A percentile compares a stretch with the other conserved stretches of the same genome.
phyloP scores from a whole-genome alignment of 2,329 filamentous ascomycete genomes.

The Diaporthe vaccinii region DNA sequence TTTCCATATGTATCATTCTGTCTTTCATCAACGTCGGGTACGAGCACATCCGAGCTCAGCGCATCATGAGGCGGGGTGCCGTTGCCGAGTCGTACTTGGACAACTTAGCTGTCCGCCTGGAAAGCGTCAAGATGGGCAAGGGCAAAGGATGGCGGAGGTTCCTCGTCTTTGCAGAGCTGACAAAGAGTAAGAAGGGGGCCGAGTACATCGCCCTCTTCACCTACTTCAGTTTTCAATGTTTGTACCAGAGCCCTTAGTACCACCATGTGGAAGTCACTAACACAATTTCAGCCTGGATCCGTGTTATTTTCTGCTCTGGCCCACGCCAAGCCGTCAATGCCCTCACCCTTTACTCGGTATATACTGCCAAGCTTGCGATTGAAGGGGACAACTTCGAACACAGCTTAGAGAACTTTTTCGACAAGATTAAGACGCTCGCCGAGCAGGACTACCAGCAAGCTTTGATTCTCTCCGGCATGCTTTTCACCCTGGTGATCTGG shows the following conservation, averaged over 20 bases:
- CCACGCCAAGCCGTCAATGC: conserved; percentile 93
- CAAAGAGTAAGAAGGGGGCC: conserved; percentile 89
- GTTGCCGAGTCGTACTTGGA: conserved; percentile 95
- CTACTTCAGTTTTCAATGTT: conserved; percentile 81
- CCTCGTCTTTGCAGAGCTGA: conserved; percentile 91
- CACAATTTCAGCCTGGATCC: conserved; percentile 77
- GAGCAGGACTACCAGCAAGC: conserved; percentile 82
- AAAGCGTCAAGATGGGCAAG: conserved; percentile 81
- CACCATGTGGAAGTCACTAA: conserved; percentile 38
- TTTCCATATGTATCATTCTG: conserved; percentile 90
- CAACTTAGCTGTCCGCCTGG: conserved; percentile 84
- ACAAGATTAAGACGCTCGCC: conserved; percentile 82
- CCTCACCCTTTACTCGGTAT: conserved; percentile 88
- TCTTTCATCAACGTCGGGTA: conserved; percentile 87
- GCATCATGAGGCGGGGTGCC: conserved; percentile 86
- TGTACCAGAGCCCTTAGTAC: neutral
- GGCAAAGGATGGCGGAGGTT: conserved; percentile 90
- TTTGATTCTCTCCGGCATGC: conserved; percentile 88
- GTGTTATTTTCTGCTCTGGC: conserved; percentile 90
- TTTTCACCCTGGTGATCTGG: conserved; percentile 93
- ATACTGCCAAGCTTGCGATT: conserved; percentile 80
- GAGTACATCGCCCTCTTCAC: conserved; percentile 93
- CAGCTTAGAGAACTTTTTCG: conserved; percentile 81
- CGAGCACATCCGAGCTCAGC: conserved; percentile 83
- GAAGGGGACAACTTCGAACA: conserved; percentile 68